Base-by-base conservation (phyloP, 139 green algal genomes). In the Coelastrella sp. region DNA sequence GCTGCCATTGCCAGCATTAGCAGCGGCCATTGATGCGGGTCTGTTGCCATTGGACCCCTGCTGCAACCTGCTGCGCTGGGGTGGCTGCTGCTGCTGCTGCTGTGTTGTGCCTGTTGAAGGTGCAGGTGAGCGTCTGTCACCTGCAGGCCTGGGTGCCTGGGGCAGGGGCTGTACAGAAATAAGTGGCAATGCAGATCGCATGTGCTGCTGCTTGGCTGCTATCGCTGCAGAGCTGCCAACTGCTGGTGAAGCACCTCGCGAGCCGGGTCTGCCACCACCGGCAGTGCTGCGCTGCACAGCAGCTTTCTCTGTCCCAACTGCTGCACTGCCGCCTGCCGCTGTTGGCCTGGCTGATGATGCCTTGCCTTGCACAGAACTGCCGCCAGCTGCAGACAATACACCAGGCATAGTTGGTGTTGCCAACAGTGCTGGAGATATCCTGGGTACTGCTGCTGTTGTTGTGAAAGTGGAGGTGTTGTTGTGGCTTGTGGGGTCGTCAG, bases 181-280 rank as follows among this genome's bases (percentile, higher is more conserved):
- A 19, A 88, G 22, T 22, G 84, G 84, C 68, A 88, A 70, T n/a
- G 68, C 74, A 57, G 66, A 11, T n/a, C 82, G 84, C 49, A 12
- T 14, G 11, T 87, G 82, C 68, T 88, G 84, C 27, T 88, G 82
- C 82, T 76, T 87, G 60, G 24, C 78, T 88, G 84, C 72, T 70
- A 57, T n/a, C 8, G 35, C 78, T 58, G 80, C 79, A 73, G 59
- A 25, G 22, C 25, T 80, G 9, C 74, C 74, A 15, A 84, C 49
- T 19, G 82, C 82, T 8, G 82, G 82, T 63, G 82, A 87, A 17
- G 19, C 82, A 49, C 82, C 82, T 17, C 82, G 58, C 19, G 82
- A 87, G 82, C 19, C 24, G 7, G 82, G 82, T 27, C 65, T 87
- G 63, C 82, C 63, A 0, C 56, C 27, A 35, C 60, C 78, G 65